These are phyloP conservation scores for Urtica urens DNA, from an alignment of 306 rosid species.

Conservation along the genomic window DNA sequence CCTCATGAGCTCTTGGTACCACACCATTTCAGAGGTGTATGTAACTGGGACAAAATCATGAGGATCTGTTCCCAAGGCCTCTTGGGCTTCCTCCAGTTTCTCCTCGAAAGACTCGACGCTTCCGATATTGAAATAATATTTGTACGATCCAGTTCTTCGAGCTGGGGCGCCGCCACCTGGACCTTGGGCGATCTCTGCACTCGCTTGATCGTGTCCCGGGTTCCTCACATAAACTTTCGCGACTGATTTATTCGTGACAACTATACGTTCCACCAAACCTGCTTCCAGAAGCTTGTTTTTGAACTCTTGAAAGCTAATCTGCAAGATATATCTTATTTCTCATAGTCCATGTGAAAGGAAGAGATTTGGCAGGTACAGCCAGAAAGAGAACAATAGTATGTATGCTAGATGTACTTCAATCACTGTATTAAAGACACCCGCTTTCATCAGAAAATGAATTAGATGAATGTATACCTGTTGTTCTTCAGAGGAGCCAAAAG, in stretches of 20 bases:
- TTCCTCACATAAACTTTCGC: conserved; percentile 75
- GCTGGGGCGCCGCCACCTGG: conserved; percentile 28
- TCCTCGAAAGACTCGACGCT: conserved; percentile 94
- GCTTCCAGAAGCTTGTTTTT: conserved; percentile 90
- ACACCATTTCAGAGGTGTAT: conserved; percentile 63
- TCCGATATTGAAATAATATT: conserved; percentile 76
- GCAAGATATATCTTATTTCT: too few species aligned
- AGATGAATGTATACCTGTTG: conserved; percentile 42
- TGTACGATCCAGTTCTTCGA: conserved; percentile 53
- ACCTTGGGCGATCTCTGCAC: conserved; percentile 56
- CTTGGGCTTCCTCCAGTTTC: conserved; percentile 96
- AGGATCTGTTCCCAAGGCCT: conserved; percentile 62
- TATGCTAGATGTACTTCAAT: too few species aligned
- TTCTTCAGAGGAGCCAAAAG: conserved; percentile 50
- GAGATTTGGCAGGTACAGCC: too few species aligned
- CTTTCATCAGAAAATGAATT: too few species aligned
- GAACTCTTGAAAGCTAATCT: conserved; percentile 97
- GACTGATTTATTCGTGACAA: conserved; percentile 83
- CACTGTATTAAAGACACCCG: neutral
- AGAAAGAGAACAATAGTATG: too few species aligned
- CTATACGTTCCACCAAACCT: conserved; percentile 81
- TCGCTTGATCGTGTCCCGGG: conserved; percentile 45
- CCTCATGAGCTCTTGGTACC: conserved; percentile 61
- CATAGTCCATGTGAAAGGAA: too few species aligned
- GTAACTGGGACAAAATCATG: conserved; percentile 86